Conservation (phyloP, 306 rosid species). For the Abrus precatorius region DNA sequence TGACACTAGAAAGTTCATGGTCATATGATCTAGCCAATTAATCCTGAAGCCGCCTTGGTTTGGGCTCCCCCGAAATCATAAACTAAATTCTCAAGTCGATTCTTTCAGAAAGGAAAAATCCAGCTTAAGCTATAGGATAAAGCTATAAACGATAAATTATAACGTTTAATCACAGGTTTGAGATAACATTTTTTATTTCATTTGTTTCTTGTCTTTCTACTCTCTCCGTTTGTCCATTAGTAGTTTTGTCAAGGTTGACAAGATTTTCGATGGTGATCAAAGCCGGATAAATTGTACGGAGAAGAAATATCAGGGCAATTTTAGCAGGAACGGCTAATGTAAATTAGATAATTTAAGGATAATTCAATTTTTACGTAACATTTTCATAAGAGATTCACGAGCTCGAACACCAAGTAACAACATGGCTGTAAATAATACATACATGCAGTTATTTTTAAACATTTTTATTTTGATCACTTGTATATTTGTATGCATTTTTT, state of each 20-base stretch:
- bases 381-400: neutral
- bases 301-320: neutral
- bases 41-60: neutral
- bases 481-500: neutral
- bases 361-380: neutral
- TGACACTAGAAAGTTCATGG: neutral
- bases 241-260: neutral
- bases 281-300: neutral
- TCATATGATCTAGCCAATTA: neutral
- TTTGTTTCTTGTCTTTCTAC: neutral
- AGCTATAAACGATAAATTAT: neutral
- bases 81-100: neutral
- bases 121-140: slow-evolving; percentile 19
- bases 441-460: neutral
- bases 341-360: neutral
- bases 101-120: neutral
- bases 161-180: neutral
- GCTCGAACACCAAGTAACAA: neutral
- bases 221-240: neutral
- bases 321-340: neutral
- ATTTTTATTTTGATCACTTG: neutral
- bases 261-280: neutral
- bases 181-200: neutral
- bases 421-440: neutral
- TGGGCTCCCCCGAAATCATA: slow-evolving; percentile 5